Base-by-base conservation (phyloP, 1,284 basidiomycete genomes). In the Phlebopus sp. region DNA sequence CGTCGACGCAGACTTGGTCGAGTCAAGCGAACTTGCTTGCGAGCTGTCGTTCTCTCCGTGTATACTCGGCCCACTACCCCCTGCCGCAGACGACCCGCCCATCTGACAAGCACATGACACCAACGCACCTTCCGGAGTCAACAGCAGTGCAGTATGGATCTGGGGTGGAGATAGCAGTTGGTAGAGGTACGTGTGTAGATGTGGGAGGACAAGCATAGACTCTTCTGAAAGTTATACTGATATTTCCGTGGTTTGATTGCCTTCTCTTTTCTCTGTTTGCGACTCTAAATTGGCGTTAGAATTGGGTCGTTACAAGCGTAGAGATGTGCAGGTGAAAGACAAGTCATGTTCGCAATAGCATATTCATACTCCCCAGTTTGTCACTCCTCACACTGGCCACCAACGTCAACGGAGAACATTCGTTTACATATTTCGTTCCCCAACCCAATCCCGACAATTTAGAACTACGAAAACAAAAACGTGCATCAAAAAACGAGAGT, bases 51-150 rank as follows among this genome's bases (percentile, higher is more conserved):
- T 29, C 8, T 4, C 4, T 8, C 10, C 27, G 9, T 29, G 27
- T 11, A 29, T 29, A 29, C 27, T 29, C 27, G 27, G 8, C 27
- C 27, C 27, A 9, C 27, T 23, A 23, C 44, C 9, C 18, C 36
- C 25, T 34, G n/a, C 27, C 27, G 10, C 27, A 29, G 27, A 11
- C 27, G 27, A 5, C 30, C 46, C 13, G 21, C 30, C 50, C 50
- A 40, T 50, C 18, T 37, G 61, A n/a, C 55, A 58, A 8, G 64
- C 64, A 51, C 60, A 66, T 11, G 64, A 68, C 36, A 68, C 67
- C 45, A 68, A 17, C 14, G 65, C 62, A 13, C 63, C 66, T 27
- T 66, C 58, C 4, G 63, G 63, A 0, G 59, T 66, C 27, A 65
- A 43, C 35, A 69, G 29, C 23, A 68, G 37, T 9, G 66, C 63